Base-by-base conservation (phyloP, 2,329 filamentous ascomycete genomes). In the Beauveria sp. region DNA sequence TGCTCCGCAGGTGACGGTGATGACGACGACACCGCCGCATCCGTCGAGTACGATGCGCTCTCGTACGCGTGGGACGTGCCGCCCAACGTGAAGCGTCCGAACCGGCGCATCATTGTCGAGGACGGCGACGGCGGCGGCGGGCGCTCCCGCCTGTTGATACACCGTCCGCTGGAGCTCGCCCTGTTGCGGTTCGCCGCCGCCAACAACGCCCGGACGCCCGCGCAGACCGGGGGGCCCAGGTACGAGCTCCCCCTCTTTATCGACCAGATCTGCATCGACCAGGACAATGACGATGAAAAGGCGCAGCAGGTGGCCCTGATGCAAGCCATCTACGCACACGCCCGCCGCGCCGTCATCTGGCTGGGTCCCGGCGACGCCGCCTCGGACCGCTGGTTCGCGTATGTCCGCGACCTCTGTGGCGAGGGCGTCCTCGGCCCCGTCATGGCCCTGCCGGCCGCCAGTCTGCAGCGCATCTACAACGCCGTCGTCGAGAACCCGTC, bases 261-360 rank as follows among this genome's bases (percentile, higher is more conserved):
- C 1, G 72, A 74, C 51, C 70, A 73, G 22, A 66, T 72, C 12
- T 69, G 71, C 61, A 72, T 73, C 65, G 66, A 73, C 62, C 70
- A 73, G 58, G 8, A 30, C 5, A 60, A 70, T 14, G 16, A 57
- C 0, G 43, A 46, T 0, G 71, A 73, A 47, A 71, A 70, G 46
- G 63, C 63, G 12, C 34, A 53, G 3, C 71, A 73, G 60, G 71
- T 73, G 0, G 45, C 40, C 20, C 62, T 71, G 42, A 73, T 74
- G 71, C 63, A 63, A 2, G 66, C 65, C 34, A 71, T 73, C 3
- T 74, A 73, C 63, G 43, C 65, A 0, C 57, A 51, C 7, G 70
- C 68, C 22, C 45, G 51, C 2, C 65, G 57, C 46, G 63, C 68
- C 1, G 52, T 73, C 20, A 63, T 71, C 5, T 74, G 71, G 68